Conservation (phyloP, 352 stramenopile genomes). For the Phytopythium helicoides region DNA sequence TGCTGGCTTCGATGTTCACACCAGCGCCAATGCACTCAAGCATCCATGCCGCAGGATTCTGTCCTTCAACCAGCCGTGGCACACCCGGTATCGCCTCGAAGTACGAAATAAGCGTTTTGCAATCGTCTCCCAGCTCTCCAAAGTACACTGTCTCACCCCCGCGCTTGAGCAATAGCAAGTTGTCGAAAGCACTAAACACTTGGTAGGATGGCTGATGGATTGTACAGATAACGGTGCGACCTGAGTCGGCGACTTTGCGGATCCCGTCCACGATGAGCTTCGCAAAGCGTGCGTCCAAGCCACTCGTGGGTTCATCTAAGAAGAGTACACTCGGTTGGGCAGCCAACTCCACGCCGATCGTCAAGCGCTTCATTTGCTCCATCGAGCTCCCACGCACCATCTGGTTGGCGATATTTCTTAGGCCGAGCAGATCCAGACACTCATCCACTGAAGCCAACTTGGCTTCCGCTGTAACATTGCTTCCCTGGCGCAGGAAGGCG, state of each 20-base stretch:
- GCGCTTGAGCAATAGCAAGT: constrained; percentile 44
- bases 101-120: neutral
- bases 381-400: constrained; percentile 36
- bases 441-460: constrained; percentile 54
- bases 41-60: constrained; percentile 76
- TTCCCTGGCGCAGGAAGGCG: constrained; percentile 67
- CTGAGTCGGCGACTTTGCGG: constrained; percentile 15
- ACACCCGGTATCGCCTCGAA: constrained; percentile 1
- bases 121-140: constrained; percentile 11
- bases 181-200: constrained; percentile 77
- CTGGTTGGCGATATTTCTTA: constrained; percentile 46
- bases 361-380: constrained; percentile 50
- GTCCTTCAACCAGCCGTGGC: constrained; percentile 14
- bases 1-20: too few relatives aligned
- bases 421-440: constrained; percentile 81
- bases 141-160: constrained; percentile 26
- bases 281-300: constrained; percentile 65
- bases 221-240: constrained; percentile 1
- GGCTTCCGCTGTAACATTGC: neutral
- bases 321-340: constrained; percentile 49
- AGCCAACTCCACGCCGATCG: constrained; percentile 43
- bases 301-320: constrained; percentile 55
- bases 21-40: constrained; percentile 39
- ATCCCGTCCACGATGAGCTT: constrained; percentile 71
- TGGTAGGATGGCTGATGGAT: constrained; percentile 23